Evolutionary conservation across 768 basidiomycete genomes (phyloP), one percentile per base, ranked within the genome.

Genomic region (Boletus eberwhitei): DNA sequence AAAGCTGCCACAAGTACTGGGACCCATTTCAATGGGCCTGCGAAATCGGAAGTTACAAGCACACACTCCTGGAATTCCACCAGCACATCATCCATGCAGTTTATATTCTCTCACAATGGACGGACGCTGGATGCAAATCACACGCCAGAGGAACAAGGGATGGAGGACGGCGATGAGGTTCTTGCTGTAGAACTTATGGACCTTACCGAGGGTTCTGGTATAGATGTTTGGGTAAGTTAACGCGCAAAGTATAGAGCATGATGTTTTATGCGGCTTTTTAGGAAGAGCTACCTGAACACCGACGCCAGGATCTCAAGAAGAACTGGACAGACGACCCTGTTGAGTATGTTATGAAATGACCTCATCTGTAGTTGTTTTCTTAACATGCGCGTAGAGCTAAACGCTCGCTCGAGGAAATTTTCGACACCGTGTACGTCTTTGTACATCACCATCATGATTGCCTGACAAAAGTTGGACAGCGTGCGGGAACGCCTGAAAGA

Each of bases 141-240:
- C 67, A 91, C 92, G 11, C 87, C 90, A 22, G 91, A 93, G 67
- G 90, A 93, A 61, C 80, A 85, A 45, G 88, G 87, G 6, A 88
- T 94, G 78, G 91, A 94, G 63, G 88, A 92, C 61, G 85, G 85
- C 6, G 92, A 94, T 67, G 90, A 93, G 72, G 90, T 94, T 66
- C 74, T 92, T 47, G 92, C 92, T 14, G 87, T 93, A 19, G 92
- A 94, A 73, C 72, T 94, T 70, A 90, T 93, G 89, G 92, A 94
- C 67, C 76, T 94, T 61, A 93, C 92, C 8, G 84, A 87, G 50
- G 82, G 81, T 32, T 76, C 83, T 8, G 75, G 77, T 44, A 69
- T 80, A 35, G 86, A 88, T 57, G 78, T 81, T 59, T 80, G 81
- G 79, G 88, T 87, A 64, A 69, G 83, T 72, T 42, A 21, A 21